These are phyloP conservation scores for Volvox reticuliferus DNA, from an alignment of 139 green algal genomes.

Conservation along the genomic window DNA sequence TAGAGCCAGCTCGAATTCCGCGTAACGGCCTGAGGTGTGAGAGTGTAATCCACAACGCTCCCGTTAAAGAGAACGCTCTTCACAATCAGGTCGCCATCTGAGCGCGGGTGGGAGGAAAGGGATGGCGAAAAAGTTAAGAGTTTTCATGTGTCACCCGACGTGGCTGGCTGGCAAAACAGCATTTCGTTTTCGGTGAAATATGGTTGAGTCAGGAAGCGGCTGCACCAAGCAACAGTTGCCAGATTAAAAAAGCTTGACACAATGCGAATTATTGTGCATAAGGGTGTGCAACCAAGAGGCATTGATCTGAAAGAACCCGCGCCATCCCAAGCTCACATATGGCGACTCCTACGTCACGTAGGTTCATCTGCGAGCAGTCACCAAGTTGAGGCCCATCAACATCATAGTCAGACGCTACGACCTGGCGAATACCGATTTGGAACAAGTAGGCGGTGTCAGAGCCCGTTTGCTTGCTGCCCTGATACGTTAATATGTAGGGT, in stretches of 20 bases:
- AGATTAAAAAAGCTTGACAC: no score
- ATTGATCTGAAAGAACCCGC: no score
- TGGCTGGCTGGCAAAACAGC: no score
- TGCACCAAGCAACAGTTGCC: no score
- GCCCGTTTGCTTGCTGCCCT: constrained; percentile 33
- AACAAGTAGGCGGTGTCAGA: constrained; percentile 63
- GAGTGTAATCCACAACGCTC: constrained; percentile 13
- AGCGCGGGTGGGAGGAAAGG: no score
- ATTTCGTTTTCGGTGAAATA: no score
- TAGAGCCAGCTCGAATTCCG: constrained; percentile 52
- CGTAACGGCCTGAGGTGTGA: constrained; percentile 2
- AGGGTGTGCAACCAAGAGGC: no score
- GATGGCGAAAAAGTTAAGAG: no score
- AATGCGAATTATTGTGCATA: no score
- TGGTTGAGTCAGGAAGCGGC: no score
- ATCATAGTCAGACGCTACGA: constrained; percentile 20
- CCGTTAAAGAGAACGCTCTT: constrained; percentile 62
- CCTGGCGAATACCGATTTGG: constrained; percentile 48
- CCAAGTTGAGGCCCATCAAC: constrained; percentile 43
- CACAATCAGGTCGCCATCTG: constrained; percentile 54
- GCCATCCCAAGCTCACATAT: constrained; percentile 47
- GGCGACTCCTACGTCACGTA: constrained; percentile 49
- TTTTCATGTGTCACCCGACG: no score
- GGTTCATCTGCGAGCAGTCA: constrained; percentile 55
- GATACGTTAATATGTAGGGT: constrained; percentile 51